Base-by-base conservation (phyloP, 2,329 filamentous ascomycete genomes). In the Beauveria pseudobassiana region DNA sequence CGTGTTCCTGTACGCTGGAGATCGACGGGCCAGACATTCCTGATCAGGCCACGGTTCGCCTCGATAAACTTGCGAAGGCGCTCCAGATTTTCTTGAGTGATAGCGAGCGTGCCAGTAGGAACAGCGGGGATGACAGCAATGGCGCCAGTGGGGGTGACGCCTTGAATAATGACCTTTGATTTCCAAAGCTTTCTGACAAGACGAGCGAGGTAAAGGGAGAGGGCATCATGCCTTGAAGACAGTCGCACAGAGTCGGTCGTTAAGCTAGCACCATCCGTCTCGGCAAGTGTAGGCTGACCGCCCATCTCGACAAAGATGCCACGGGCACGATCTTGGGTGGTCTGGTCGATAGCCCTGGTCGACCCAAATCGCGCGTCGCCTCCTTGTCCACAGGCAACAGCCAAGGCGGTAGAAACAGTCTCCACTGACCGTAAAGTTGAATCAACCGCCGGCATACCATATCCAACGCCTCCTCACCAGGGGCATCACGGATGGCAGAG, bases 341-440 rank as follows among this genome's bases (percentile, higher is more conserved):
- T 85, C 14, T 93, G 90, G 69, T 98, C 95, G 40, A 88, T 89
- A 26, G 90, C 87, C 49, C 92, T 85, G 49, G 86, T 84, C 62
- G 91, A 89, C 0, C 88, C 89, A 22, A 90, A 84, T 26, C 80
- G 76, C 3, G 81, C 73, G 69, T 96, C 93, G 28, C 89, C 87
- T 10, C 92, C 93, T 72, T 98, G 93, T 4, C 93, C 93, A 73
- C 95, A 99, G 43, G 95, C 93, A 34, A 99, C 95, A 12, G 95
- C 95, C 57, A 99, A 78, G 28, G 95, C 93, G 46, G 93, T 92
- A 0, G 95, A 91, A 59, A 96, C 87, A 0, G 90, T 95, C 73
- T 99, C 95, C 3, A 88, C 87, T 12, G 86, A 14, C 95, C 95
- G 71, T 98, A 99, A 10, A 87, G 82, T 62, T 87, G 85, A 64